Evolutionary conservation across 352 stramenopile genomes (phyloP).

Genomic region (Hyaloperonospora brassicae): DNA sequence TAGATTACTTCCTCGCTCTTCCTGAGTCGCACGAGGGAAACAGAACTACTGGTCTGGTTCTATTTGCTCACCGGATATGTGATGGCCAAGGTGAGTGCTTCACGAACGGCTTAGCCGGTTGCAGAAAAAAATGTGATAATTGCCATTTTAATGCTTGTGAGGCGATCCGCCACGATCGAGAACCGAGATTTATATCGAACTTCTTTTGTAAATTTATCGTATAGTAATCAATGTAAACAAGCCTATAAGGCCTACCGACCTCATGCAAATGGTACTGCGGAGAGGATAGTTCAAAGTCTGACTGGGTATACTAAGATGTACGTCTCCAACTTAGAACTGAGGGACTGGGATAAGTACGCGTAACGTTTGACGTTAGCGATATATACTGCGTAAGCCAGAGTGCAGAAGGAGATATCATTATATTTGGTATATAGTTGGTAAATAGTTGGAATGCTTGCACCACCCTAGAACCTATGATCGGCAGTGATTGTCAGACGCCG

Average conservation of each 20-base stretch:
- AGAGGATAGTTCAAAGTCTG: constrained; percentile 10
- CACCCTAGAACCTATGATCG: not conserved
- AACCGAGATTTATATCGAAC: not conserved
- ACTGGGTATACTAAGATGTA: constrained; percentile 10
- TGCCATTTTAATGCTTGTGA: too few species aligned
- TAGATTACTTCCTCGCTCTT: too few species aligned
- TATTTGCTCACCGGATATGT: too few species aligned
- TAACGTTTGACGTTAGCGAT: constrained; percentile 6
- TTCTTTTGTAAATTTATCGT: not conserved
- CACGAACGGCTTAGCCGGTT: too few species aligned
- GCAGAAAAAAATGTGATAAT: too few species aligned
- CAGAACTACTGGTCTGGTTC: too few species aligned
- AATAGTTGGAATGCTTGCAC: too few species aligned
- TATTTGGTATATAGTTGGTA: constrained; percentile 4
- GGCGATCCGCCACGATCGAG: not conserved
- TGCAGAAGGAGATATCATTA: constrained; percentile 1
- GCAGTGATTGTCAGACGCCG: not conserved
- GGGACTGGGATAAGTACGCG: constrained; percentile 10
- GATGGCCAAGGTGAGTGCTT: too few species aligned
- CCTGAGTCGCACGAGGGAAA: too few species aligned
- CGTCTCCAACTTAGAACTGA: constrained; percentile 1
- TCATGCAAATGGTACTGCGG: constrained; percentile 2
- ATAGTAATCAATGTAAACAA: not conserved
- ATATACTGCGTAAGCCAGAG: constrained; percentile 7
- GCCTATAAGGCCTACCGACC: not conserved